phyloP scores from a whole-genome alignment of 192 early-diverging fungal species.

The Rhizoclosmatium globosum region DNA sequence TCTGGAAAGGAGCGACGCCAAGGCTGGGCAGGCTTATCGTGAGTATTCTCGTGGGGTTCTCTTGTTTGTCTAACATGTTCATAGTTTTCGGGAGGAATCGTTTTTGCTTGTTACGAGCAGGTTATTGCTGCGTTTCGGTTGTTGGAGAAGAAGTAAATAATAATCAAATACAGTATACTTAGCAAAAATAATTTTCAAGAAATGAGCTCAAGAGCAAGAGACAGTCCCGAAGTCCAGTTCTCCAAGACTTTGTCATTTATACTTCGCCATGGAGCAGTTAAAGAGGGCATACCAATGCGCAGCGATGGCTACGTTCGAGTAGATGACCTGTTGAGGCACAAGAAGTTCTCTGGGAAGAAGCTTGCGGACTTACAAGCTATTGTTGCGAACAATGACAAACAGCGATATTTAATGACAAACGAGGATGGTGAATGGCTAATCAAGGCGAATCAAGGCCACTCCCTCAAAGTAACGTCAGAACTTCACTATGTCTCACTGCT shows the following conservation, averaged over 20 bases:
- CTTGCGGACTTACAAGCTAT: constrained; percentile 70
- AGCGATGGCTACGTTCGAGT: constrained; percentile 80
- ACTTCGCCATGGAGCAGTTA: constrained; percentile 83
- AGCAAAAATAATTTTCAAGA: background rate
- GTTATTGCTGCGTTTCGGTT: constrained; percentile 53
- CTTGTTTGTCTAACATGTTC: background rate
- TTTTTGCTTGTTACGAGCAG: constrained; percentile 85
- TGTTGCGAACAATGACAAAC: constrained; percentile 83
- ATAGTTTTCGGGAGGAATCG: constrained; percentile 86
- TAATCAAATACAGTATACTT: background rate
- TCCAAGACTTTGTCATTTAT: constrained; percentile 86
- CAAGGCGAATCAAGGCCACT: constrained; percentile 89
- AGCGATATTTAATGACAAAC: constrained; percentile 74
- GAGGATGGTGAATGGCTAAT: constrained; percentile 64
- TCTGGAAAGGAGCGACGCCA: constrained; percentile 97
- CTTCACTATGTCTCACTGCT: no score
- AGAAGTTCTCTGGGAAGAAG: constrained; percentile 65
- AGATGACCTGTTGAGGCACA: constrained; percentile 67
- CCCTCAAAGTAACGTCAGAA: constrained; percentile 31
- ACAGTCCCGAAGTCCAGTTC: constrained; percentile 11
- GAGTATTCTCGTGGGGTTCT: constrained; percentile 38
- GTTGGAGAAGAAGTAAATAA: constrained; percentile 24
- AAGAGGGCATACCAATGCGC: constrained; percentile 77
- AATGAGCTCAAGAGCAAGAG: background rate
- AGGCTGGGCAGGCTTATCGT: constrained; percentile 85